These are phyloP conservation scores for Candida chauliodis DNA, from an alignment of 805 yeast species.

Conservation along the genomic window DNA sequence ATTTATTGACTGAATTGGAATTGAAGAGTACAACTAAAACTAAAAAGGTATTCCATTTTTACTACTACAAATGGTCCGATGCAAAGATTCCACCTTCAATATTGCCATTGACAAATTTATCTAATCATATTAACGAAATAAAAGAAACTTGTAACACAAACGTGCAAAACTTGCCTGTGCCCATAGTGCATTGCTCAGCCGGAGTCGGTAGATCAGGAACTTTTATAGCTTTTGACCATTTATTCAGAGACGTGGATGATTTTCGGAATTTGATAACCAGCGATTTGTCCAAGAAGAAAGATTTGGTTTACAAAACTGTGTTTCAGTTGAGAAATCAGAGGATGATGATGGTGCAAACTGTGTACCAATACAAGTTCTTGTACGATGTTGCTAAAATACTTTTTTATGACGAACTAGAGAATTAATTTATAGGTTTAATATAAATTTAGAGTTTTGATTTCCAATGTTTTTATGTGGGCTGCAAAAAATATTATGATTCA, in stretches of 20 bases:
- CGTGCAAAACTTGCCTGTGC: constrained; percentile 13
- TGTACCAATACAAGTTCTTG: constrained; percentile 33
- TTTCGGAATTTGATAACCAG: constrained; percentile 1
- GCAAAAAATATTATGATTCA: no score
- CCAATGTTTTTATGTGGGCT: constrained; percentile 1
- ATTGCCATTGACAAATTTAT: constrained; percentile 25
- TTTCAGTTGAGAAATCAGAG: constrained; percentile 27
- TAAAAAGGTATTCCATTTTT: constrained; percentile 35
- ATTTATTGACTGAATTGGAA: constrained; percentile 23
- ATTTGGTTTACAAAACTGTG: constrained; percentile 28
- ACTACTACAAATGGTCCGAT: constrained; percentile 45
- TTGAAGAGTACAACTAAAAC: constrained; percentile 15
- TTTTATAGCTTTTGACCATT: constrained; percentile 34
- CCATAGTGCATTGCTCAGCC: constrained; percentile 44
- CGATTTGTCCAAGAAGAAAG: constrained; percentile 11
- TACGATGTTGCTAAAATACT: constrained; percentile 17
- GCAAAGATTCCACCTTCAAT: constrained; percentile 35
- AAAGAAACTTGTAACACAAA: constrained; percentile 1
- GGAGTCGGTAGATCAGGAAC: constrained; percentile 48
- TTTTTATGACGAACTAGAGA: constrained; percentile 4
- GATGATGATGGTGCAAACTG: constrained; percentile 45
- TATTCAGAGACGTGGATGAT: constrained; percentile 10
- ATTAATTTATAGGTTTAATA: no score
- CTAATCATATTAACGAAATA: constrained; percentile 17
- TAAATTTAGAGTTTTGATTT: no score